phyloP scores from a whole-genome alignment of 352 stramenopile genomes.

The Hyaloperonospora brassicae region DNA sequence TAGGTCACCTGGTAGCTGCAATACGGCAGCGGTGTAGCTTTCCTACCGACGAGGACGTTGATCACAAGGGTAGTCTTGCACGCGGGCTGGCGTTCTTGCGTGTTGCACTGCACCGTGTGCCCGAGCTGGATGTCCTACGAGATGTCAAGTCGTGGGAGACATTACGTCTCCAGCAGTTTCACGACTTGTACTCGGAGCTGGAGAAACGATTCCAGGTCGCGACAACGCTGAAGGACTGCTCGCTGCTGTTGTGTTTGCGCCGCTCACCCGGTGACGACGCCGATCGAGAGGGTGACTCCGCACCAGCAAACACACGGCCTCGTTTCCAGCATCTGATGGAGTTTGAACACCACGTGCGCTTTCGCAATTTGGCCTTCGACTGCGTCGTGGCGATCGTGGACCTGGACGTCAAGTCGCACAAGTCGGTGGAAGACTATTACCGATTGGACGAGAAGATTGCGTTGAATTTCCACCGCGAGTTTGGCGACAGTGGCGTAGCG shows the following conservation, averaged over 20 bases:
- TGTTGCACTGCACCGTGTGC: constrained; percentile 36
- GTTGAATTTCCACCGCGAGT: constrained; percentile 42
- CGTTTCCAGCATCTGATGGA: constrained; percentile 58
- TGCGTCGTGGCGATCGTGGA: constrained; percentile 81
- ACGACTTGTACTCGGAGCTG: constrained; percentile 48
- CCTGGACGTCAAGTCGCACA: constrained; percentile 83
- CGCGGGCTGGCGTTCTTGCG: constrained; percentile 45
- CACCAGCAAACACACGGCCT: constrained; percentile 9
- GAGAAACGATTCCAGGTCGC: constrained; percentile 73
- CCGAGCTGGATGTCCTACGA: constrained; percentile 30
- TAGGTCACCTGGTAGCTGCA: constrained; percentile 29
- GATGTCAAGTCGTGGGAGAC: constrained; percentile 30
- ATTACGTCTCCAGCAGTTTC: constrained; percentile 35
- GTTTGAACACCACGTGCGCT: constrained; percentile 57
- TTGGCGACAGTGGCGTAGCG: constrained; percentile 27
- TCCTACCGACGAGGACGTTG: constrained; percentile 30
- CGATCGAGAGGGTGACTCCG: constrained; percentile 5
- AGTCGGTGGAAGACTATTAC: constrained; percentile 78
- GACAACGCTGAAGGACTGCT: constrained; percentile 82
- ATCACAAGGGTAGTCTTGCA: constrained; percentile 38
- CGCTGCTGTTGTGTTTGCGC: constrained; percentile 61
- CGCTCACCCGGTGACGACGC: constrained; percentile 30
- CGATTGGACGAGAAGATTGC: constrained; percentile 74
- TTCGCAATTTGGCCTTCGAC: constrained; percentile 61
- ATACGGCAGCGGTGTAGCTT: constrained; percentile 13